Evolutionary conservation across 176 grass and related monocot species (phyloP).

Genomic region (Hordeum marinum): DNA sequence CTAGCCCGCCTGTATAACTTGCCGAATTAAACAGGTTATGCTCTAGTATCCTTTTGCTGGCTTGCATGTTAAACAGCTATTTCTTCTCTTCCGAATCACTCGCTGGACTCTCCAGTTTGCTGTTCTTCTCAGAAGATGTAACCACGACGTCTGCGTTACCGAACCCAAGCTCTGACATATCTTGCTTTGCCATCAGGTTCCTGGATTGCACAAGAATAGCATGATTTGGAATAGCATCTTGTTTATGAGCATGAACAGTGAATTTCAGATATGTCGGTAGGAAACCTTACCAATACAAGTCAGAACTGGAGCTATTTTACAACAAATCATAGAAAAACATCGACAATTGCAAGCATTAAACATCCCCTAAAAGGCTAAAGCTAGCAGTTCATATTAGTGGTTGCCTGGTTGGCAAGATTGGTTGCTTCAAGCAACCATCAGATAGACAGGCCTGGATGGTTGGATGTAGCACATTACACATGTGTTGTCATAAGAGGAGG

Average conservation of each 20-base stretch:
- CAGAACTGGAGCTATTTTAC: not conserved
- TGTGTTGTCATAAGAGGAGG: not conserved
- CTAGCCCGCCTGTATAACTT: too few relatives aligned
- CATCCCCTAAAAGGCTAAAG: not conserved
- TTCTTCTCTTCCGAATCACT: conserved; percentile 22
- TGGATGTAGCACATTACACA: not conserved
- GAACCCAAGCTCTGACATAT: conserved; percentile 76
- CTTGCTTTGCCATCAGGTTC: conserved; percentile 83
- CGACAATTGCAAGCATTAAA: not conserved
- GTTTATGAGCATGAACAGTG: not conserved
- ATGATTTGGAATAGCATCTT: not conserved
- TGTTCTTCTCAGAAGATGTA: conserved; percentile 5
- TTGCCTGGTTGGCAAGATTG: not conserved
- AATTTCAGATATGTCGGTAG: not conserved
- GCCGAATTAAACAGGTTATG: too few relatives aligned
- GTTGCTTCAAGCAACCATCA: conserved; percentile 13
- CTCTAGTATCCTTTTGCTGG: too few relatives aligned
- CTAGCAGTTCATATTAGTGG: not conserved
- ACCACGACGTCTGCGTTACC: conserved; percentile 11
- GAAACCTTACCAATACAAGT: not conserved
- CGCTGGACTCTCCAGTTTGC: not conserved
- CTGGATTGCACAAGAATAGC: conserved; percentile 8
- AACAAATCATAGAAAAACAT: not conserved
- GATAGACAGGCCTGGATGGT: not conserved
- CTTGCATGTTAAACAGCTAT: conserved; percentile 11